A percentile compares a stretch with the other conserved stretches of the same genome.
These are phyloP conservation scores for Ogataea henricii DNA, from an alignment of 805 yeast genomes.

Conservation along the genomic window DNA sequence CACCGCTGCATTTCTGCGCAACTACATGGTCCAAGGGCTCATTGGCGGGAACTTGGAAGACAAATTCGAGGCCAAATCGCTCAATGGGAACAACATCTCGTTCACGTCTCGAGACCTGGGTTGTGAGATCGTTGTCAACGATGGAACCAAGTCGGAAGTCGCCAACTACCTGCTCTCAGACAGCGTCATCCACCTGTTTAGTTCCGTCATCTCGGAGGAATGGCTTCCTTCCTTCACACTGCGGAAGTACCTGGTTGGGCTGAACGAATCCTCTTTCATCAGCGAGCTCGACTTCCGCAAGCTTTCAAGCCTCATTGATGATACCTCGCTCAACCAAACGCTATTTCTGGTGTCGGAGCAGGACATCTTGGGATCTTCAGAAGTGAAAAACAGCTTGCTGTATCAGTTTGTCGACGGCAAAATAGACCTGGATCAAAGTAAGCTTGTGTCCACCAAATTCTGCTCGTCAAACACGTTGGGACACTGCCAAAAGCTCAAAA, in stretches of 20 bases:
- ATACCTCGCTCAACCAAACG: constrained; percentile 53
- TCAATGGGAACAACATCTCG: constrained; percentile 29
- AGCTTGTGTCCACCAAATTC: constrained; percentile 50
- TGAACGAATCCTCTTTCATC: constrained; percentile 63
- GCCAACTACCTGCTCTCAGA: constrained; percentile 47
- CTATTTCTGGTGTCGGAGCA: constrained; percentile 52
- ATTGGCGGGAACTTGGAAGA: constrained; percentile 44
- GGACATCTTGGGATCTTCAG: constrained; percentile 35
- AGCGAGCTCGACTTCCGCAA: constrained; percentile 67
- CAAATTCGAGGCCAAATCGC: constrained; percentile 23
- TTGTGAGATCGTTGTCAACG: constrained; percentile 37
- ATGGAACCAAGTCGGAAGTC: constrained; percentile 32
- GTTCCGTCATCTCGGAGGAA: constrained; percentile 29
- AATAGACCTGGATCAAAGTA: constrained; percentile 39
- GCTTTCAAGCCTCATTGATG: constrained; percentile 57
- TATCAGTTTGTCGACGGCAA: constrained; percentile 65
- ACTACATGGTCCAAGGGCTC: constrained; percentile 42
- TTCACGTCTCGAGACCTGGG: constrained; percentile 35
- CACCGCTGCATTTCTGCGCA: constrained; percentile 29
- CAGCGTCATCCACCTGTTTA: constrained; percentile 54
- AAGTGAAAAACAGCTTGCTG: constrained; percentile 40
- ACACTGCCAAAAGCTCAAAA: constrained; percentile 63
- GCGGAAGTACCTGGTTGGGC: constrained; percentile 58
- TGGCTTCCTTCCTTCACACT: constrained; percentile 45
- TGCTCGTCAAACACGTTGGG: constrained; percentile 57